A percentile compares a stretch with the other conserved stretches of the same genome.
Evolutionary conservation across 2,329 filamentous ascomycete genomes (phyloP).

Genomic region (Bipolaris oryzae): DNA sequence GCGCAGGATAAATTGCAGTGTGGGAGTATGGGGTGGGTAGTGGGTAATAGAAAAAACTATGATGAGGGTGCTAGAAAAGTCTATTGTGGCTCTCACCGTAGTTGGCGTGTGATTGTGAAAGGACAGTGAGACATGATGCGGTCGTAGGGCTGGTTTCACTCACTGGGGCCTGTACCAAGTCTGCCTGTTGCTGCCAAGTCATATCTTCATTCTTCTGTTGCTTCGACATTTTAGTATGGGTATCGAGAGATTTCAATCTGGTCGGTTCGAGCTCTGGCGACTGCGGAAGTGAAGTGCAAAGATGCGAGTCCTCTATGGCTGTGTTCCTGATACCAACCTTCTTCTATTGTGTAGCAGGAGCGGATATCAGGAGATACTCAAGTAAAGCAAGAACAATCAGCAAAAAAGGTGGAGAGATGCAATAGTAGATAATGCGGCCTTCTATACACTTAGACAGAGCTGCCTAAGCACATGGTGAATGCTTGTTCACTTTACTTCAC

Average conservation of each 20-base stretch:
- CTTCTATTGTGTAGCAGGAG: background rate
- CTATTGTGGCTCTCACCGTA: background rate
- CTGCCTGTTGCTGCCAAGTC: constrained; percentile 31
- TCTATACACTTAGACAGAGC: background rate
- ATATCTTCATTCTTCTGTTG: constrained; percentile 6
- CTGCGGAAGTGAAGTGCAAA: constrained; percentile 3
- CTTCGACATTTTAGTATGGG: background rate
- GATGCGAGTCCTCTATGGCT: constrained; percentile 2
- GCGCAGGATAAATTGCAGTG: background rate
- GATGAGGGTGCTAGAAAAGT: background rate
- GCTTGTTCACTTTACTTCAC: background rate
- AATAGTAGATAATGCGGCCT: background rate
- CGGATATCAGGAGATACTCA: background rate
- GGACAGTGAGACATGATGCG: background rate
- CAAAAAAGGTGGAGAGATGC: background rate
- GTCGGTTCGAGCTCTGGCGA: background rate
- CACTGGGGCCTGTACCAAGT: constrained; percentile 15
- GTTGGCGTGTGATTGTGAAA: background rate
- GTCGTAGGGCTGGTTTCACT: constrained; percentile 15
- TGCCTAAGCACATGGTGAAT: background rate
- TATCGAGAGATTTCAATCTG: background rate
- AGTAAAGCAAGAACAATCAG: background rate
- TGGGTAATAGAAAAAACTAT: no score
- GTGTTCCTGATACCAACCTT: constrained; percentile 10
- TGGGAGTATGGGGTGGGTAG: background rate